phyloP scores from a whole-genome alignment of 169 alveolate species.

The Eimeria acervulina region DNA sequence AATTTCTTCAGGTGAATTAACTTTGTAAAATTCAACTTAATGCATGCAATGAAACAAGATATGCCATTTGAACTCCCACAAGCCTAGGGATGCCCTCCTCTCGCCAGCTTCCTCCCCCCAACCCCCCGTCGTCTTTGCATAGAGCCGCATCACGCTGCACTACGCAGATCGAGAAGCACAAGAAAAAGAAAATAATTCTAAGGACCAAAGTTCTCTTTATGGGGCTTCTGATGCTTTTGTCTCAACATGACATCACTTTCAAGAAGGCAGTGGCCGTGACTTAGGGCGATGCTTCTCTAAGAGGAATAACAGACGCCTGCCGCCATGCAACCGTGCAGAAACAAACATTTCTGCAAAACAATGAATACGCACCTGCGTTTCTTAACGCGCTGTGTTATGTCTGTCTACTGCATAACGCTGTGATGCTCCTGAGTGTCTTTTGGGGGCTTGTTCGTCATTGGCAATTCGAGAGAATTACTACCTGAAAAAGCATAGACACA shows the following conservation, averaged over 20 bases:
- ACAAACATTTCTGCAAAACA: not conserved
- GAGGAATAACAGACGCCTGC: not conserved
- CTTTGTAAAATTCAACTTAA: not conserved
- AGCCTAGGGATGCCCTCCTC: not conserved
- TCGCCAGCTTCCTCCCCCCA: conserved; percentile 1
- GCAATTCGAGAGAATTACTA: not conserved
- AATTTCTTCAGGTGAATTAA: not conserved
- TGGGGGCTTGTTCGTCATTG: not conserved
- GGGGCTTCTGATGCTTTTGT: not conserved
- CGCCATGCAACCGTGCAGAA: not conserved
- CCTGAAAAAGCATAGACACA: not conserved
- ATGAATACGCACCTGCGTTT: not conserved
- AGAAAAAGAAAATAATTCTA: not conserved
- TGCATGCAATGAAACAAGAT: not conserved
- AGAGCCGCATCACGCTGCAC: not conserved
- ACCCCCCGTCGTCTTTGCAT: not conserved
- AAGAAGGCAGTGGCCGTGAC: not conserved
- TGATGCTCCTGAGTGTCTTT: not conserved
- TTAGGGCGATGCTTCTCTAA: too few relatives aligned
- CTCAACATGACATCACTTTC: not conserved
- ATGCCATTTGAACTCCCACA: not conserved
- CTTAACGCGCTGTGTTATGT: not conserved
- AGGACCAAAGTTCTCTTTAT: not conserved
- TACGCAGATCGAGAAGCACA: not conserved
- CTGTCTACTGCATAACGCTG: not conserved